Conservation (phyloP, 768 basidiomycete species). For the Strobilomyces echinocephalus region DNA sequence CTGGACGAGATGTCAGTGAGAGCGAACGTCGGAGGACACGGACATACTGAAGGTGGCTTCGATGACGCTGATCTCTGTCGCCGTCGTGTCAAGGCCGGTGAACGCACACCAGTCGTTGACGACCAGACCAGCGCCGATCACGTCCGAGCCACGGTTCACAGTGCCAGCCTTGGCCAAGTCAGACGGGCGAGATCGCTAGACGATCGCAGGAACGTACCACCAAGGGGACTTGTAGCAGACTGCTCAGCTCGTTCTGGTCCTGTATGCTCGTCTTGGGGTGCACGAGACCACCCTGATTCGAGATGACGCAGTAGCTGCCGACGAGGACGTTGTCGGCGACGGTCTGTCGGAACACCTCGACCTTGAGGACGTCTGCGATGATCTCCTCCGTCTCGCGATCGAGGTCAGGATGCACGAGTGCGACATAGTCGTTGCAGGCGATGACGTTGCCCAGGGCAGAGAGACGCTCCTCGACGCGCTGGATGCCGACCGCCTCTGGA, state of each 20-base stretch:
- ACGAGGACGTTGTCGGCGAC: slow-evolving; percentile 96
- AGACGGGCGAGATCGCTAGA: neutral
- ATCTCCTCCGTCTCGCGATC: slow-evolving; percentile 99
- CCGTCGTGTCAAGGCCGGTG: slow-evolving; percentile 98
- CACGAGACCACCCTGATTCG: slow-evolving; percentile 95
- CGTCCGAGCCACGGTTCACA: slow-evolving; percentile 97
- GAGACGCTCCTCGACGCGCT: slow-evolving; percentile 94
- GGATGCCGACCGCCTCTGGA: slow-evolving; percentile 89
- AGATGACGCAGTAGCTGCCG: slow-evolving; percentile 91
- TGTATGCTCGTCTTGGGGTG: slow-evolving; percentile 97
- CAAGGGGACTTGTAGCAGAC: slow-evolving; percentile 87
- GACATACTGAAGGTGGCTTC: slow-evolving; percentile 94
- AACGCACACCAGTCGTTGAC: slow-evolving; percentile 99
- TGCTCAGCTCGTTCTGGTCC: slow-evolving; percentile 96
- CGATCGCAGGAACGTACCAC: slow-evolving; percentile 57
- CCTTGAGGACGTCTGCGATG: slow-evolving; percentile 98
- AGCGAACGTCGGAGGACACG: neutral
- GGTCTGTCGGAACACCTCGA: slow-evolving; percentile 98
- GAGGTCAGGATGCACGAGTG: slow-evolving; percentile 95
- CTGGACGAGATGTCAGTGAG: slow-evolving; percentile 35
- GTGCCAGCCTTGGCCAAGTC: slow-evolving; percentile 73
- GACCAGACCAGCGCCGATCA: slow-evolving; percentile 94
- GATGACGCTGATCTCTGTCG: slow-evolving; percentile 97
- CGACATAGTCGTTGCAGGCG: slow-evolving; percentile 98
- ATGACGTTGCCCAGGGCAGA: slow-evolving; percentile 98